A percentile compares a stretch with the other conserved stretches of the same genome.
phyloP scores from a whole-genome alignment of 441 rosid genomes.

The Eugenia klotzschiana region DNA sequence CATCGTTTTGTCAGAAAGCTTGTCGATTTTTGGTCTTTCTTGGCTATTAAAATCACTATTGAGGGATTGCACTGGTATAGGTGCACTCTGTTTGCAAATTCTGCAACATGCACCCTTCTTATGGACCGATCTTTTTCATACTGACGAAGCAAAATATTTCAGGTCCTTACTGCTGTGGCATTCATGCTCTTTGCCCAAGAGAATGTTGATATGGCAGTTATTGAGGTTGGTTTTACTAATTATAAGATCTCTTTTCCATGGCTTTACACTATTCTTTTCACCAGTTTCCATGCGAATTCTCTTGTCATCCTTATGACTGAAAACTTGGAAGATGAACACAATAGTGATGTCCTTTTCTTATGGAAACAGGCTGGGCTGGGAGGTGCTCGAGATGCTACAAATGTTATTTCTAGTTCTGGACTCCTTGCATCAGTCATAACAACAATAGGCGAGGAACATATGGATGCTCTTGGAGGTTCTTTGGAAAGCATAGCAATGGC shows the following conservation, averaged over 20 bases:
- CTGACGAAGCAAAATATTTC: slow-evolving; percentile 4
- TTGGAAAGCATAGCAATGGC: slow-evolving; percentile 74
- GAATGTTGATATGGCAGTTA: slow-evolving; percentile 55
- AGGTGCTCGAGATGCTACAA: slow-evolving; percentile 90
- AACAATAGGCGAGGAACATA: slow-evolving; percentile 66
- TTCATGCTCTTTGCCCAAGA: slow-evolving; percentile 53
- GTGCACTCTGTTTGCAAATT: not conserved
- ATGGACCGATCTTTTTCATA: not conserved
- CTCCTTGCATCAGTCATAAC: slow-evolving; percentile 70
- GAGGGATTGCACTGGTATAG: not conserved
- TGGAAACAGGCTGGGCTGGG: slow-evolving; percentile 64
- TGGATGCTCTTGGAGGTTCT: slow-evolving; percentile 81
- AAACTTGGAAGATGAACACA: not conserved
- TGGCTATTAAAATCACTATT: not conserved
- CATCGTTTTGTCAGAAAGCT: not conserved
- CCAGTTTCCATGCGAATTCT: not conserved
- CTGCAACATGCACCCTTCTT: not conserved
- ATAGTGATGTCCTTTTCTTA: not conserved
- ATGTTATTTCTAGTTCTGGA: slow-evolving; percentile 39
- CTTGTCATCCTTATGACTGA: not conserved
- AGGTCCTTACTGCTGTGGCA: slow-evolving; percentile 77
- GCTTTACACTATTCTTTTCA: not conserved
- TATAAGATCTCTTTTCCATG: not conserved
- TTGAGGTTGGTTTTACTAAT: slow-evolving; percentile 43
- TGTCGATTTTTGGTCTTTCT: not conserved